These are phyloP conservation scores for Malassezia psittaci DNA, from an alignment of 1,284 basidiomycete species.

Conservation along the genomic window DNA sequence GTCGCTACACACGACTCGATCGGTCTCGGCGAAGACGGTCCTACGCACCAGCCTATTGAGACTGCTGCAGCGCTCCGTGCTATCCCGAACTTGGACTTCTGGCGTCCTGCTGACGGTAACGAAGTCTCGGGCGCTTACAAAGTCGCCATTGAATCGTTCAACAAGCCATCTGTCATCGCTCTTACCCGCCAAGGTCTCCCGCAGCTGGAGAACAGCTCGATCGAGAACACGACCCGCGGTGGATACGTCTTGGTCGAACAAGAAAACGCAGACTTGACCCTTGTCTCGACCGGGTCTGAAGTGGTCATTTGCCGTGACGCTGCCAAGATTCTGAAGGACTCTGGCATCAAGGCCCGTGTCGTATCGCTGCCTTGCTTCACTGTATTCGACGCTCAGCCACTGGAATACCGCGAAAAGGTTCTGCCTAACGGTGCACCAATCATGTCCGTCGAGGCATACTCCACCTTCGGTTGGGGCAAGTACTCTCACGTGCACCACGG, in stretches of 20 bases:
- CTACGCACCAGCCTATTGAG: constrained; percentile 90
- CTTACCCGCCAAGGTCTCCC: constrained; percentile 85
- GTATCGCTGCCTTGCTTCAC: constrained; percentile 82
- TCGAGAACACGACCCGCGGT: constrained; percentile 72
- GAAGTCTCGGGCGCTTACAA: constrained; percentile 84
- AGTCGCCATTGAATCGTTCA: constrained; percentile 61
- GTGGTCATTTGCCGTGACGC: constrained; percentile 77
- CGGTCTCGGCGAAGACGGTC: constrained; percentile 71
- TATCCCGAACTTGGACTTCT: constrained; percentile 64
- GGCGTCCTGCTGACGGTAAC: constrained; percentile 78
- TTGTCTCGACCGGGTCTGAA: constrained; percentile 81
- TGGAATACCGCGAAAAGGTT: constrained; percentile 71
- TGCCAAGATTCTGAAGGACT: constrained; percentile 61
- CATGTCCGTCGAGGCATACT: constrained; percentile 73
- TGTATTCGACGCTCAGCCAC: constrained; percentile 73
- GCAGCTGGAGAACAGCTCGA: constrained; percentile 74
- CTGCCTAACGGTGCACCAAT: constrained; percentile 79
- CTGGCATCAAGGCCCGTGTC: constrained; percentile 62
- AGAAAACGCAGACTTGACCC: constrained; percentile 63
- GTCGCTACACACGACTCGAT: constrained; percentile 58
- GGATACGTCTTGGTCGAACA: constrained; percentile 82
- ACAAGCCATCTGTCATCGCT: constrained; percentile 70
- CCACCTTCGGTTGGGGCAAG: constrained; percentile 45
- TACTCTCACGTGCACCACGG: constrained; percentile 44
- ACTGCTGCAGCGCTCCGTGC: constrained; percentile 76